These are phyloP conservation scores for Aspergillus persii DNA, from an alignment of 2,329 filamentous ascomycete genomes.

Conservation along the genomic window DNA sequence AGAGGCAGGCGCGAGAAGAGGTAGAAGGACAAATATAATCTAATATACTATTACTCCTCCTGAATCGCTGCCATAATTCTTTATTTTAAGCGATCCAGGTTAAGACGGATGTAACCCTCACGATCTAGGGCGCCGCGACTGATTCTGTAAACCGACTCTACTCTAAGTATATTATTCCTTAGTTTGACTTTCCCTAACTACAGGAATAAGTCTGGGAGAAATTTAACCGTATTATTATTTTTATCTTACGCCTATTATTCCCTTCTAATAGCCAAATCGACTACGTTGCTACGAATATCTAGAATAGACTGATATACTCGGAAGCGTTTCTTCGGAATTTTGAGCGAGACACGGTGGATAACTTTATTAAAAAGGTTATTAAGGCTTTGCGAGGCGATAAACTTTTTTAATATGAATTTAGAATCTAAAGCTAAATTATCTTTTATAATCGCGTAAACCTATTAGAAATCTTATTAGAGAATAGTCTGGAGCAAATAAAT, in stretches of 20 bases:
- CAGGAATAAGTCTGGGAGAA: too few species aligned
- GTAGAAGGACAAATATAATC: too few species aligned
- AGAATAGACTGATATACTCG: constrained; percentile 22
- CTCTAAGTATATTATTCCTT: too few species aligned
- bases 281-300: constrained; percentile 13
- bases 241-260: constrained; percentile 17
- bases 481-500: constrained; percentile 18
- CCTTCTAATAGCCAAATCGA: constrained; percentile 17
- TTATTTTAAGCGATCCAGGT: too few species aligned
- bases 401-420: constrained; percentile 16
- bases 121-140: too few species aligned
- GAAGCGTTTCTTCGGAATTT: constrained; percentile 23
- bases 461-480: constrained; percentile 15
- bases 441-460: constrained; percentile 17
- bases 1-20: too few species aligned
- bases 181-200: too few species aligned
- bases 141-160: too few species aligned
- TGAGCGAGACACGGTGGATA: constrained; percentile 24
- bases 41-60: too few species aligned
- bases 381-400: constrained; percentile 16
- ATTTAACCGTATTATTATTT: constrained; percentile 13
- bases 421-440: constrained; percentile 14
- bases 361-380: constrained; percentile 20
- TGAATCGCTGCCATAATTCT: too few species aligned
- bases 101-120: too few species aligned